These are phyloP conservation scores for Discostella stelligeroides DNA, from an alignment of 108 stramenopile genomes.

Conservation along the genomic window DNA sequence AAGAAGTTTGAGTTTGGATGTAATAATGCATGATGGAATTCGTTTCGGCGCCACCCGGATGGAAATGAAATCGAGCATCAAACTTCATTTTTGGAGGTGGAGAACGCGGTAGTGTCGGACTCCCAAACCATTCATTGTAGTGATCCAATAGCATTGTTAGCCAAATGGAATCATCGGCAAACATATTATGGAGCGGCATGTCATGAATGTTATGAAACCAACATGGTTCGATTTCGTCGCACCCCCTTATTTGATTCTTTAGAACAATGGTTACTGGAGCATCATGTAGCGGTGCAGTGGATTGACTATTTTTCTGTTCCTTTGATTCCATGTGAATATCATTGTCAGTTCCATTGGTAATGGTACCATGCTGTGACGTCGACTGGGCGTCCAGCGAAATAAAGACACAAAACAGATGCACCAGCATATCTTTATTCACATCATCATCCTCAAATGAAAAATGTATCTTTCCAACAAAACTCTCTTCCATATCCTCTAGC, in stretches of 20 bases:
- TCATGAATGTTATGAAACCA: slow-evolving; percentile 65
- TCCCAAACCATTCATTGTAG: slow-evolving; percentile 4
- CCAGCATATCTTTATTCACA: slow-evolving; percentile 57
- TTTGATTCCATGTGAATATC: neutral
- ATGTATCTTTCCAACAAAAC: slow-evolving; percentile 59
- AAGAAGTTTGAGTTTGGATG: slow-evolving; percentile 39
- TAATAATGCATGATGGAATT: slow-evolving; percentile 72
- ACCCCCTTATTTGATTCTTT: slow-evolving; percentile 48
- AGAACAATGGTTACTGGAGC: slow-evolving; percentile 29
- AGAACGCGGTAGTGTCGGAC: no score
- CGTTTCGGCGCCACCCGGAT: slow-evolving; percentile 51
- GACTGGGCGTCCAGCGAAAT: slow-evolving; percentile 24
- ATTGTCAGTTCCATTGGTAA: slow-evolving; percentile 1
- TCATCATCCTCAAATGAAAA: slow-evolving; percentile 71
- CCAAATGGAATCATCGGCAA: slow-evolving; percentile 85
- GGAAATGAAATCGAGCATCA: slow-evolving; percentile 78
- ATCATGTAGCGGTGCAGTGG: neutral
- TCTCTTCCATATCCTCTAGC: slow-evolving; percentile 44
- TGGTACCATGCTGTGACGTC: neutral
- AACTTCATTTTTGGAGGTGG: slow-evolving; percentile 36
- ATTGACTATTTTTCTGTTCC: slow-evolving; percentile 4
- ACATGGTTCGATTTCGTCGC: slow-evolving; percentile 77
- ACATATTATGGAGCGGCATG: slow-evolving; percentile 79
- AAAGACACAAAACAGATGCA: slow-evolving; percentile 69
- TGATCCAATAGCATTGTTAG: slow-evolving; percentile 53